phyloP scores from a whole-genome alignment of 306 rosid genomes.

The Neltuma alba region DNA sequence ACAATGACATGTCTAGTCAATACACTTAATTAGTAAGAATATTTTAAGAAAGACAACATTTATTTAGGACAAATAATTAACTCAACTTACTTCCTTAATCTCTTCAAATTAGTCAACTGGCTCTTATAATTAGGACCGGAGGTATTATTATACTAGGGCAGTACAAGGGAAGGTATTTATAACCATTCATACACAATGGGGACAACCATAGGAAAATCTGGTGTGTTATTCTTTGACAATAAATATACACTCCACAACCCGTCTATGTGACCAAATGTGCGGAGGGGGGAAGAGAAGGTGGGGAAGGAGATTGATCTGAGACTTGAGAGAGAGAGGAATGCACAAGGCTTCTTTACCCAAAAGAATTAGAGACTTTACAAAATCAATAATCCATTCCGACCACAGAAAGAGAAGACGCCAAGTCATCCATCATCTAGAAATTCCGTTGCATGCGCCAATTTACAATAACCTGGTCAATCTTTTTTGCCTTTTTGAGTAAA shows the following conservation, averaged over 20 bases:
- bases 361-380: conserved; percentile 34
- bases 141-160: too few relatives aligned
- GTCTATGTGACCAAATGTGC: not conserved
- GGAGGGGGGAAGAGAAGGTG: not conserved
- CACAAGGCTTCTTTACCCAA: conserved; percentile 12
- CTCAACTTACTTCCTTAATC: too few relatives aligned
- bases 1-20: too few relatives aligned
- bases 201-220: not conserved
- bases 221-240: not conserved
- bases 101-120: too few relatives aligned
- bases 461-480: conserved; percentile 23
- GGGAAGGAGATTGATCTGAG: conserved; percentile 1
- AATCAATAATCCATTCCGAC: conserved; percentile 1
- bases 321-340: conserved; percentile 10
- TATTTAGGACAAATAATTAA: too few relatives aligned
- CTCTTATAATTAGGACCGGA: too few relatives aligned
- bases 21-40: too few relatives aligned
- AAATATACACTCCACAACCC: not conserved
- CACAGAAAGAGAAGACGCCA: conserved; percentile 13
- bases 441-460: conserved; percentile 26
- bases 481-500: conserved; percentile 18
- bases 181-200: not conserved
- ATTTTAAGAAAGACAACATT: too few relatives aligned
- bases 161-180: not conserved
- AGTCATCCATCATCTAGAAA: conserved; percentile 31